Percentiles rank a stretch among this genome's conserved stretches.
These are phyloP conservation scores for Stagonosporopsis tanaceti DNA, from an alignment of 2,329 filamentous ascomycete genomes.

Conservation along the genomic window DNA sequence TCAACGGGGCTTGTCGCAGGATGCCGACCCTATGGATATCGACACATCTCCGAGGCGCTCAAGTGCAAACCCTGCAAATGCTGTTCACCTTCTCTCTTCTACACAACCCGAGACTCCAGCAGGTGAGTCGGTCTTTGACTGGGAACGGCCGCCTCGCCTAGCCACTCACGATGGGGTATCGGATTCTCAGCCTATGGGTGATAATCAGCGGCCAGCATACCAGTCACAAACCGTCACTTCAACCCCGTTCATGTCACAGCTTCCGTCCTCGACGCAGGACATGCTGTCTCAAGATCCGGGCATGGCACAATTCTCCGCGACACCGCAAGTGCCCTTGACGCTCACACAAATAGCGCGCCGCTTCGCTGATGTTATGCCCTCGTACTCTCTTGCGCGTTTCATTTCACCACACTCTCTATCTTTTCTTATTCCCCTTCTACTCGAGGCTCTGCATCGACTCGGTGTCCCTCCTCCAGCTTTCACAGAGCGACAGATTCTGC, in stretches of 20 bases:
- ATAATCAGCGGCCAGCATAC: constrained; percentile 42
- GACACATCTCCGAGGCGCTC: constrained; percentile 58
- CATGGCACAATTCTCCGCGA: constrained; percentile 81
- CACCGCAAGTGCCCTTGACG: constrained; percentile 78
- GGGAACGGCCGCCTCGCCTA: constrained; percentile 74
- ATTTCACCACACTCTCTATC: constrained; percentile 80
- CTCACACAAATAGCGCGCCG: constrained; percentile 87
- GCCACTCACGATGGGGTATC: constrained; percentile 46
- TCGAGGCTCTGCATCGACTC: constrained; percentile 82
- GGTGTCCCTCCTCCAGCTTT: constrained; percentile 74
- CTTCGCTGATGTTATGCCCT: constrained; percentile 90
- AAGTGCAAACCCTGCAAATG: constrained; percentile 39
- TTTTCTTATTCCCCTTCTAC: constrained; percentile 80
- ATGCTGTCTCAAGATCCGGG: constrained; percentile 85
- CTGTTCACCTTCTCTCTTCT: constrained; percentile 68
- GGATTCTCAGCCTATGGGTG: constrained; percentile 48
- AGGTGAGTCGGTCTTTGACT: constrained; percentile 81
- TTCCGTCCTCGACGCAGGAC: constrained; percentile 56
- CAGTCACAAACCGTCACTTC: constrained; percentile 22
- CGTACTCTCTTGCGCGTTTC: constrained; percentile 88
- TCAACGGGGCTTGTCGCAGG: constrained; percentile 52
- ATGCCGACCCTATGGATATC: constrained; percentile 72
- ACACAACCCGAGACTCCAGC: constrained; percentile 85
- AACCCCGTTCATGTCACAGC: constrained; percentile 37
- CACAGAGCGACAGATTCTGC: constrained; percentile 37